A percentile compares a stretch with the other conserved stretches of the same genome.
phyloP scores from a whole-genome alignment of 805 yeast genomes.

The Hanseniaspora singularis region DNA sequence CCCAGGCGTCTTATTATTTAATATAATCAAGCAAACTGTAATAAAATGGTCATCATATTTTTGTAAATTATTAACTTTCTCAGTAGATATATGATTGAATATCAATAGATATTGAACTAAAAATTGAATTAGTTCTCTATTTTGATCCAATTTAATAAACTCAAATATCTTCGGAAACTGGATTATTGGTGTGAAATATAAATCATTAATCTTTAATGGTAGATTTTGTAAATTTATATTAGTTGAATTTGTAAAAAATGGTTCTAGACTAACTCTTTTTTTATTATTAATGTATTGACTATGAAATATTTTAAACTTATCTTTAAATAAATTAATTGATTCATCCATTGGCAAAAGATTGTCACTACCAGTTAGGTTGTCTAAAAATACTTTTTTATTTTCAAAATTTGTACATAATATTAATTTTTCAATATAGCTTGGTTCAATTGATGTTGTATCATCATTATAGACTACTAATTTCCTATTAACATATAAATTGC shows the following conservation, averaged over 20 bases:
- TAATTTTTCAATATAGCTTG: not conserved
- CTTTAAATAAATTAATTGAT: not conserved
- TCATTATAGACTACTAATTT: not conserved
- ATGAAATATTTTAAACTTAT: not conserved
- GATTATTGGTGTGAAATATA: not conserved
- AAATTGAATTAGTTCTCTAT: constrained; percentile 11
- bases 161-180: constrained; percentile 11
- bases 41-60: not conserved
- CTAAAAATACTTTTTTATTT: not conserved
- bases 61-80: no score
- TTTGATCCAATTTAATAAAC: constrained; percentile 5
- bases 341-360: not conserved
- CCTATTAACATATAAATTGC: not conserved
- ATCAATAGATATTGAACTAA: constrained; percentile 4
- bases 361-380: not conserved
- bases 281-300: not conserved
- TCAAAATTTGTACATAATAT: not conserved
- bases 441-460: not conserved
- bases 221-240: not conserved
- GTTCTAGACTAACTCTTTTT: no score
- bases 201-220: not conserved
- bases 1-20: not conserved
- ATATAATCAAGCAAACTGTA: not conserved
- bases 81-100: not conserved
- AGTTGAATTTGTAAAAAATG: no score